Base-by-base conservation (phyloP, 202 grass and related monocot species). In the Musa balbisiana region DNA sequence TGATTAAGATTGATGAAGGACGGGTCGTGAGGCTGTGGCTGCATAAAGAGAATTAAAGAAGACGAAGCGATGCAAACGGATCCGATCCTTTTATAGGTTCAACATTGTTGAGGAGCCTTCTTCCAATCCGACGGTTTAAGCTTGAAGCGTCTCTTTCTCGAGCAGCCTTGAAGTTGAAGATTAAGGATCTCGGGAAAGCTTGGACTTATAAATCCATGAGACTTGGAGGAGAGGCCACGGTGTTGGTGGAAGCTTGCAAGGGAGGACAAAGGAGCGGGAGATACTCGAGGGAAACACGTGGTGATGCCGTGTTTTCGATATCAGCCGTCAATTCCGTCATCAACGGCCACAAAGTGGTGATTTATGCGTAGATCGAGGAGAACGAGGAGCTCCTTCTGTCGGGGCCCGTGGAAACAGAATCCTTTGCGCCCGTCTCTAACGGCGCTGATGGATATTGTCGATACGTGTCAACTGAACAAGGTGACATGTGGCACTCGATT, bases 191-290 rank as follows among this genome's bases (percentile, higher is more conserved):
- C 33, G 33, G 33, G 33, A 43, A 43, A 6, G 4, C 5, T 66
- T 12, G 72, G 53, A 67, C 78, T 91, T 91, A 88, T 91, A 82
- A 74, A 73, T 75, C 33, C 22, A 14, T 8, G 14, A 22, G 43
- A 58, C 82, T 84, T 86, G 86, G 79, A 67, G 76, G 52, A 52
- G 50, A 52, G 69, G 62, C 8, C 10, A 65, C 20, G 76, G 55
- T 75, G 33, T 68, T 67, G 81, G 77, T 69, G 72, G 76, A 92
- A 83, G 79, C 86, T 86, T 92, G 82, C 79, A 92, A 92, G 89
- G 76, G 88, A 86, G 89, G 62, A 80, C 81, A 88, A 25, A 88
- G 74, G 52, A 76, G 81, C 85, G 76, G 69, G 79, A 54, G 56
- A 25, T 80, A 84, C 81, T 88, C 89, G 51, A 88, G 50, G 56